Conservation (phyloP, 1,284 basidiomycete genomes). For the Pyrrhoderma noxium region DNA sequence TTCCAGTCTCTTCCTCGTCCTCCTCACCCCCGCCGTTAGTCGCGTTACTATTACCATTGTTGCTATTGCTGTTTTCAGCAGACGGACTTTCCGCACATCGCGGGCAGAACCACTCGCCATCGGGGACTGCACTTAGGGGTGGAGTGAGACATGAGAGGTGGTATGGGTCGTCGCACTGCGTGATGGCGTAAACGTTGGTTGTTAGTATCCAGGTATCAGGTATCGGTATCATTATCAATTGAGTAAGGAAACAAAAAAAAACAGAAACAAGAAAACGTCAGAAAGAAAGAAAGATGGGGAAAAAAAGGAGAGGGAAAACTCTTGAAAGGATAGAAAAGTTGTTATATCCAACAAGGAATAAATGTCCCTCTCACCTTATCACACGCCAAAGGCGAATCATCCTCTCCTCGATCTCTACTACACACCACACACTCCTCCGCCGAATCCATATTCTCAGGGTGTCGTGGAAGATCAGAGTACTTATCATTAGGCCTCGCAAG, state of each 20-base stretch:
- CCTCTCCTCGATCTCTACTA: slow-evolving; percentile 55
- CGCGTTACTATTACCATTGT: slow-evolving; percentile 15
- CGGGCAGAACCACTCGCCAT: slow-evolving; percentile 91
- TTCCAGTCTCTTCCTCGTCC: slow-evolving; percentile 19
- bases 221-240: too few relatives aligned
- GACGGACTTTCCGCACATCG: slow-evolving; percentile 40
- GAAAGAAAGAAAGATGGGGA: too few relatives aligned
- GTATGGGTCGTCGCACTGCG: slow-evolving; percentile 88
- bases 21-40: slow-evolving; percentile 20
- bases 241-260: too few relatives aligned
- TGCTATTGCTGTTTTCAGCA: slow-evolving; percentile 3
- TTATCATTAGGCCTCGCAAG: slow-evolving; percentile 64
- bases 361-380: slow-evolving; percentile 58
- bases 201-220: slow-evolving; percentile 1
- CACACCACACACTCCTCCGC: slow-evolving; percentile 72
- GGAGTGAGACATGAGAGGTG: slow-evolving; percentile 80
- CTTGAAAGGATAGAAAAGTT: too few relatives aligned
- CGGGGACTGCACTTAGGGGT: slow-evolving; percentile 69
- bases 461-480: slow-evolving; percentile 65
- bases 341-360: too few relatives aligned
- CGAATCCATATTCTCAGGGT: slow-evolving; percentile 65
- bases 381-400: slow-evolving; percentile 69
- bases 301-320: too few relatives aligned
- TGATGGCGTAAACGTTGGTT: too few relatives aligned
- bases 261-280: too few relatives aligned